Percentiles rank a stretch among this genome's conserved stretches.
These are phyloP conservation scores for Cornus suecica DNA, from an alignment of 148 eudicot species.

Conservation along the genomic window DNA sequence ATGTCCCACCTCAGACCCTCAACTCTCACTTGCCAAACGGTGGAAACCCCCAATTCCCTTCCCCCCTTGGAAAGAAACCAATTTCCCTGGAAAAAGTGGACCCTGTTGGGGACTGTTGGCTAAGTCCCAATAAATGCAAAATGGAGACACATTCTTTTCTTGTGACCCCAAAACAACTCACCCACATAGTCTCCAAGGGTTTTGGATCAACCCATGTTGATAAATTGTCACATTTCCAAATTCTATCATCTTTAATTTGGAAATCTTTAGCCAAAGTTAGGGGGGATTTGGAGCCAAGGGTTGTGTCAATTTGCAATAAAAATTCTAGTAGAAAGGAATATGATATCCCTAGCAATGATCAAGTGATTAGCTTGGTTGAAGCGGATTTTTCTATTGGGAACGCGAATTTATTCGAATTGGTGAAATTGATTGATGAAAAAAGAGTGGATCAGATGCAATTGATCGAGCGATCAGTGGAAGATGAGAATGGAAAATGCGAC, in stretches of 20 bases:
- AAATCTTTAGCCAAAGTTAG: constrained; percentile 47
- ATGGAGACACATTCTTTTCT: constrained; percentile 40
- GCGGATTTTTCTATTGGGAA: constrained; percentile 16
- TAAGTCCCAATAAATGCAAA: constrained; percentile 22
- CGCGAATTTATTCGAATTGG: constrained; percentile 27
- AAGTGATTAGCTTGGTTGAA: constrained; percentile 34
- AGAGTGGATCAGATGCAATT: constrained; percentile 30
- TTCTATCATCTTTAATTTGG: constrained; percentile 59
- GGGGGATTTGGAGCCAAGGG: constrained; percentile 30
- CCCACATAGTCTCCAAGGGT: constrained; percentile 22
- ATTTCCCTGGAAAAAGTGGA: constrained; percentile 39
- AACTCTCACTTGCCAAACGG: constrained; percentile 6
- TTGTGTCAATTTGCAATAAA: constrained; percentile 47
- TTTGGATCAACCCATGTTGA: constrained; percentile 2
- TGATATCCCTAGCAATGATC: constrained; percentile 32
- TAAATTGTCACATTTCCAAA: constrained; percentile 29
- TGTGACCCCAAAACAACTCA: constrained; percentile 30
- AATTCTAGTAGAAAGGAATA: constrained; percentile 9
- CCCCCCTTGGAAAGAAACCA: constrained; percentile 13
- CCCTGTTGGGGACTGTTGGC: constrained; percentile 57
- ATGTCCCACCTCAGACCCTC: constrained; percentile 16
- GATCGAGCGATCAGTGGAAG: constrained; percentile 35
- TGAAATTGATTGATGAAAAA: constrained; percentile 23
- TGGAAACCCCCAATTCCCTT: constrained; percentile 15
- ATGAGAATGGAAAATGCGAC: constrained; percentile 27